Conservation (phyloP, 148 eudicot genomes). For the Oxyria digyna region DNA sequence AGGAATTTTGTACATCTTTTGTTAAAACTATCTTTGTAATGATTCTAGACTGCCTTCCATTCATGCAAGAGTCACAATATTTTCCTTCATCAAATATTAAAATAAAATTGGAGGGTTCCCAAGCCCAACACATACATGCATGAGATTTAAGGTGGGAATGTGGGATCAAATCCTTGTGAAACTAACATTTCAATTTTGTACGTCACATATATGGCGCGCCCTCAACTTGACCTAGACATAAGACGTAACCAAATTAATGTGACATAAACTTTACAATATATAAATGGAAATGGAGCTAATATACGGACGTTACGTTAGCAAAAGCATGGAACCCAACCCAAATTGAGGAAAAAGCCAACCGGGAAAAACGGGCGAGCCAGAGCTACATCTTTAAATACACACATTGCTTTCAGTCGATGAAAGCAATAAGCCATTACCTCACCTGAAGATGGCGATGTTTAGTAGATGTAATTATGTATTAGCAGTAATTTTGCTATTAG, state of each 20-base stretch:
- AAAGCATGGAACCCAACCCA: neutral
- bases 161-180: neutral
- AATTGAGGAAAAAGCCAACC: conserved; percentile 3
- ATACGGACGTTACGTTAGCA: neutral
- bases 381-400: neutral
- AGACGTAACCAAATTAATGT: neutral
- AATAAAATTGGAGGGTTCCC: too few species aligned
- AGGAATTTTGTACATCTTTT: too few species aligned
- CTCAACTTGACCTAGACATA: neutral
- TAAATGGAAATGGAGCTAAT: neutral
- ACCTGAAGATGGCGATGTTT: neutral
- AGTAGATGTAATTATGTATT: neutral
- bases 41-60: too few species aligned
- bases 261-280: neutral
- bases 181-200: neutral
- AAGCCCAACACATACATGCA: too few species aligned
- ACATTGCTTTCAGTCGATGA: neutral
- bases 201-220: neutral
- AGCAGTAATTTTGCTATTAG: neutral
- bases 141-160: too few species aligned
- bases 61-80: too few species aligned
- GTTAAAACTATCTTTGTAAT: too few species aligned
- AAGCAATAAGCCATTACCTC: neutral
- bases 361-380: neutral
- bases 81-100: too few species aligned